Evolutionary conservation across 345 rosid genomes (phyloP).

Genomic region (Salix dunnii): DNA sequence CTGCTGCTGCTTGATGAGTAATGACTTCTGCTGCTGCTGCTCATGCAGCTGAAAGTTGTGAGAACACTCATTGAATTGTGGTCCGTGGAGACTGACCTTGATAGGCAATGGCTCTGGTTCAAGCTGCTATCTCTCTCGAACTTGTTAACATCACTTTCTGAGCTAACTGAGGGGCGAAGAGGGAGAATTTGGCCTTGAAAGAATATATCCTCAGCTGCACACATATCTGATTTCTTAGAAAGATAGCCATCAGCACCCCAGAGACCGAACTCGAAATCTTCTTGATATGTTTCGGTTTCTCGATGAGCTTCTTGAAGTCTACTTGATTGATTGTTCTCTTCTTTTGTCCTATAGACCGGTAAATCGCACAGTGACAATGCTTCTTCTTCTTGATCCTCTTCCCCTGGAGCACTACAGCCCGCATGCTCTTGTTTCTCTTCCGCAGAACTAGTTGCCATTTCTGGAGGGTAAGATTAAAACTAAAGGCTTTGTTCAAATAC

Average conservation of each 20-base stretch:
- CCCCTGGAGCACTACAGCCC: neutral
- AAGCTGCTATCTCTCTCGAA: constrained; percentile 13
- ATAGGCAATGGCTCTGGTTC: constrained; percentile 22
- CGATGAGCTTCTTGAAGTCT: constrained; percentile 8
- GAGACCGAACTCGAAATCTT: constrained; percentile 57
- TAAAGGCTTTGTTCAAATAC: neutral
- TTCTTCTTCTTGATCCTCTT: constrained; percentile 45
- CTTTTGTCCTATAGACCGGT: constrained; percentile 36
- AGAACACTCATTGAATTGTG: constrained; percentile 21
- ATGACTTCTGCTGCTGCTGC: constrained; percentile 42
- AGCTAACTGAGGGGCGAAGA: constrained; percentile 54
- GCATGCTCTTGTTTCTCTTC: constrained; percentile 19
- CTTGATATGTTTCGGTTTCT: constrained; percentile 26
- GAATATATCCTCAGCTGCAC: constrained; percentile 72
- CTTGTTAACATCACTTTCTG: constrained; percentile 31
- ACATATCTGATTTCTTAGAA: constrained; percentile 51
- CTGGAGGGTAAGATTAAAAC: neutral
- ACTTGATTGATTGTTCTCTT: constrained; percentile 19
- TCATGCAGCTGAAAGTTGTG: constrained; percentile 41
- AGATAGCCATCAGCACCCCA: constrained; percentile 29
- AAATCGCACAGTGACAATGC: constrained; percentile 66
- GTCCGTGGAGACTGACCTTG: constrained; percentile 61
- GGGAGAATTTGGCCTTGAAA: constrained; percentile 70
- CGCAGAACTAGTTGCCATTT: constrained; percentile 2
- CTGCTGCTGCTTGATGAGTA: constrained; percentile 25